Percentiles rank a stretch among this genome's conserved stretches.
Conservation (phyloP, 2,329 filamentous ascomycete genomes). For the Dothideomycetes sp. region DNA sequence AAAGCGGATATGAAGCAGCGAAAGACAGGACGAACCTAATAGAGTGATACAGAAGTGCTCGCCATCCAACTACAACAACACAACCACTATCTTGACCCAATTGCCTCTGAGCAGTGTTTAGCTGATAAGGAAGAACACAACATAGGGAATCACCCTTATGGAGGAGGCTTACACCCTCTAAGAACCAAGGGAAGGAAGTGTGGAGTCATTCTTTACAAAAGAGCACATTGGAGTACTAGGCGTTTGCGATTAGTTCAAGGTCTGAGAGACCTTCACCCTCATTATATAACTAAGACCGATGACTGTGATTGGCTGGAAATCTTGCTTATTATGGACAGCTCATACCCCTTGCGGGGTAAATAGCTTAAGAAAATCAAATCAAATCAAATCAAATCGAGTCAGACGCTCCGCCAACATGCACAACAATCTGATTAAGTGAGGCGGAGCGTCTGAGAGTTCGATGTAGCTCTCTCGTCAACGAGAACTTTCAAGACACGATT, state of each 20-base stretch:
- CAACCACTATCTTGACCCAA: neutral
- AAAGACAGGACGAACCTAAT: too few relatives aligned
- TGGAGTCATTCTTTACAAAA: neutral
- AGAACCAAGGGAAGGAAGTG: neutral
- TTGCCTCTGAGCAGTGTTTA: neutral
- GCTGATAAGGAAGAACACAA: slow-evolving; percentile 4
- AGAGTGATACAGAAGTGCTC: slow-evolving; percentile 3
- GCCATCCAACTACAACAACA: slow-evolving; percentile 1
- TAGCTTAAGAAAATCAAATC: slow-evolving; percentile 4
- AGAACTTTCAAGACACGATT: too few relatives aligned
- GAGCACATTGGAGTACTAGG: neutral
- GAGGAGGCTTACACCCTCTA: slow-evolving; percentile 1
- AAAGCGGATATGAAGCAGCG: neutral
- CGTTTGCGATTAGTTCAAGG: slow-evolving; percentile 1
- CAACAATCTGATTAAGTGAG: too few relatives aligned
- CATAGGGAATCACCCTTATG: slow-evolving; percentile 1
- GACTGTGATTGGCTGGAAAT: slow-evolving; percentile 1
- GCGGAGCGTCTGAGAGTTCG: too few relatives aligned
- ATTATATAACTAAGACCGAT: slow-evolving; percentile 3
- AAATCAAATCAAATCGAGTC: slow-evolving; percentile 1
- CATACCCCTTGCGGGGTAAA: slow-evolving; percentile 1
- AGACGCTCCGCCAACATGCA: too few relatives aligned
- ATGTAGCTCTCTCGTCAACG: too few relatives aligned
- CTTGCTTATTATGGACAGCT: neutral
- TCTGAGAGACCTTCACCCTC: slow-evolving; percentile 5